phyloP scores from a whole-genome alignment of 352 stramenopile genomes.

The Globisporangium viniferum region DNA sequence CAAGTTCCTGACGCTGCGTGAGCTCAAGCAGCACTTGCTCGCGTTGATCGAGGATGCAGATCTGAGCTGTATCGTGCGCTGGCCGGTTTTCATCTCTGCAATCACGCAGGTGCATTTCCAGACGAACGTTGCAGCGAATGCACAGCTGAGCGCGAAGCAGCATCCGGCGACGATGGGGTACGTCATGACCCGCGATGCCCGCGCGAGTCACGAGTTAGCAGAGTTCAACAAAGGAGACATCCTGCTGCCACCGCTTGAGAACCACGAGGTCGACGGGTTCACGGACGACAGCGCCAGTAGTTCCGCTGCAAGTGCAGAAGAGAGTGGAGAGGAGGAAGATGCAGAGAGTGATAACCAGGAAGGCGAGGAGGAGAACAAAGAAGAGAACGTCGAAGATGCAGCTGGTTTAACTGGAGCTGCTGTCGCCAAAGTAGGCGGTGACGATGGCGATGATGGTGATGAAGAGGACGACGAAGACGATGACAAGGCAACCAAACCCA shows the following conservation, averaged over 20 bases:
- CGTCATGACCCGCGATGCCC: conserved; percentile 40
- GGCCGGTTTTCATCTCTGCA: conserved; percentile 56
- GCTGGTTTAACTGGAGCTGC: conserved; percentile 11
- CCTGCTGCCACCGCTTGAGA: conserved; percentile 41
- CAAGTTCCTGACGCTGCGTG: conserved; percentile 29
- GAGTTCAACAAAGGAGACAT: conserved; percentile 52
- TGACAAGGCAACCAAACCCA: conserved; percentile 13
- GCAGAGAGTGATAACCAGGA: conserved; percentile 20
- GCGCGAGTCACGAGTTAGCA: conserved; percentile 23
- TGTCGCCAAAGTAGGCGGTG: conserved; percentile 2
- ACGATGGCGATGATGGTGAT: conserved; percentile 6
- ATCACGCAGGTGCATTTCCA: conserved; percentile 51
- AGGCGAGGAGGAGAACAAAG: conserved; percentile 2
- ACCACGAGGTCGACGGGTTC: conserved; percentile 73
- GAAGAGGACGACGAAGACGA: conserved; percentile 18
- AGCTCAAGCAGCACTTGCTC: conserved; percentile 48
- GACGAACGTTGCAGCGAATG: conserved; percentile 19
- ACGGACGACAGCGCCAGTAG: conserved; percentile 75
- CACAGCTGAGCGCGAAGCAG: conserved; percentile 23
- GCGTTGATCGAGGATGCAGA: conserved; percentile 58
- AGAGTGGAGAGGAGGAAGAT: conserved; percentile 25
- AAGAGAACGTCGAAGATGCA: conserved; percentile 5
- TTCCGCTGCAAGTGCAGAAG: conserved; percentile 57
- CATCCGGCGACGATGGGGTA: conserved; percentile 52
- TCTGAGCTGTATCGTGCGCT: conserved; percentile 40